phyloP scores from a whole-genome alignment of 352 stramenopile genomes.

The Halophytophthora polymorphica region DNA sequence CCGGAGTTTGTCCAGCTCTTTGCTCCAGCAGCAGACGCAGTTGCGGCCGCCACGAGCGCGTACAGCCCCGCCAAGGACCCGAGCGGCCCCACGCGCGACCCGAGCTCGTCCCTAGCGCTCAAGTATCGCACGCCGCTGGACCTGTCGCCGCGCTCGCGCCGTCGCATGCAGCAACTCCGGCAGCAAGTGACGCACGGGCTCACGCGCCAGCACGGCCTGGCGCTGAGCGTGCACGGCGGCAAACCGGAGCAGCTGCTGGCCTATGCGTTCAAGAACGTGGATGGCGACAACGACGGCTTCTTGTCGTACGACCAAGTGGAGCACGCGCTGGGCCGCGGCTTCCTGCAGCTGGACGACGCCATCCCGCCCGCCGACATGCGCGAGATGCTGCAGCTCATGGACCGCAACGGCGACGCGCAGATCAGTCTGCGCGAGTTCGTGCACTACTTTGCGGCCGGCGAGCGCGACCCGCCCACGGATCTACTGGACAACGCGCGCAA shows the following conservation, averaged over 20 bases:
- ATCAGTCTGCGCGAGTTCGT: conserved; percentile 84
- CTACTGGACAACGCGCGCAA: conserved; percentile 61
- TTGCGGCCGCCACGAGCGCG: conserved; percentile 16
- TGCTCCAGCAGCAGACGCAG: conserved; percentile 9
- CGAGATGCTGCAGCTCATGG: conserved; percentile 75
- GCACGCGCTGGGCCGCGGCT: conserved; percentile 54
- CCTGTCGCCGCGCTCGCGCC: conserved; percentile 50
- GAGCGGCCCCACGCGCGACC: conserved; percentile 25
- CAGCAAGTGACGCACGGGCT: conserved; percentile 59
- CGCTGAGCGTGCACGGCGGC: conserved; percentile 55
- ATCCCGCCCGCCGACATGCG: conserved; percentile 55
- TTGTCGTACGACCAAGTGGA: conserved; percentile 72
- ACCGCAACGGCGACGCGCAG: conserved; percentile 61
- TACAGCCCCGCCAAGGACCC: conserved; percentile 32
- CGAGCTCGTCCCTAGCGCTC: conserved; percentile 52
- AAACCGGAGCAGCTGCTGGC: conserved; percentile 67
- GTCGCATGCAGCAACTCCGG: conserved; percentile 65
- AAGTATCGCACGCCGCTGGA: conserved; percentile 70
- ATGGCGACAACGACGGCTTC: conserved; percentile 69
- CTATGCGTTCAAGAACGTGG: conserved; percentile 79
- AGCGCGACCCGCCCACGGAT: conserved; percentile 56
- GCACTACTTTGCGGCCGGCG: conserved; percentile 70
- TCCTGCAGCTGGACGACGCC: conserved; percentile 40
- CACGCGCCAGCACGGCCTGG: conserved; percentile 44
- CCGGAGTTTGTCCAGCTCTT: conserved; percentile 79